Conservation (phyloP, 1,284 basidiomycete genomes). For the Pseudozyma thailandica region DNA sequence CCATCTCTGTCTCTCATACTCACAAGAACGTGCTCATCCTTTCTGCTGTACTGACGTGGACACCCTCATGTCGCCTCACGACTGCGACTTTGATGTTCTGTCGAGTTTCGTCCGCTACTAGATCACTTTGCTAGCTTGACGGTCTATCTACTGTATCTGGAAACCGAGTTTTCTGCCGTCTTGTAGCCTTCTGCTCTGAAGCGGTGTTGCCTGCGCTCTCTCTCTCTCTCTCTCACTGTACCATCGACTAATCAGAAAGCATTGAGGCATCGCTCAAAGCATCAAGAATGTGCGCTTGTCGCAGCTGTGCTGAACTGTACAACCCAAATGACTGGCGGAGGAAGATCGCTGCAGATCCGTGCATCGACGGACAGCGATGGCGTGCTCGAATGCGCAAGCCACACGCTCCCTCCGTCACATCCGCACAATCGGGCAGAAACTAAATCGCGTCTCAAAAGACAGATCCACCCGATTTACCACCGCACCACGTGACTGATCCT, state of each 20-base stretch:
- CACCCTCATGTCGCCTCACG: no score
- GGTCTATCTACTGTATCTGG: no score
- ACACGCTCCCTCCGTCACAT: slow-evolving; percentile 14
- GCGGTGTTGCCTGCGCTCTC: no score
- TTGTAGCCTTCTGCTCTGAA: no score
- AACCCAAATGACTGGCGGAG: background rate
- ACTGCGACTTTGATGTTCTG: no score
- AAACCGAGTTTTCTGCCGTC: no score
- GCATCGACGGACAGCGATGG: slow-evolving; percentile 26
- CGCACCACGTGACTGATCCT: slow-evolving; percentile 29
- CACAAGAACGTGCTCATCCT: slow-evolving; percentile 29
- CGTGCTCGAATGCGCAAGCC: slow-evolving; percentile 20
- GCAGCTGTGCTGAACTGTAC: background rate
- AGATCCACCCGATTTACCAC: background rate
- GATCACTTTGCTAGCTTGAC: no score
- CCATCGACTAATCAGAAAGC: no score
- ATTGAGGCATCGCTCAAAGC: no score
- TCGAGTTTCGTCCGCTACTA: no score
- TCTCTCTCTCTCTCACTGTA: no score
- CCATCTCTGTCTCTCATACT: slow-evolving; percentile 14
- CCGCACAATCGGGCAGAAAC: slow-evolving; percentile 6
- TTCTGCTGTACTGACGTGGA: slow-evolving; percentile 15
- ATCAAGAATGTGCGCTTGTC: no score
- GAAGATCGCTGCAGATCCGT: slow-evolving; percentile 12
- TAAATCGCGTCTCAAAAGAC: background rate